phyloP scores from a whole-genome alignment of 805 yeast genomes.

The Saccharomycopsis fibuligera region DNA sequence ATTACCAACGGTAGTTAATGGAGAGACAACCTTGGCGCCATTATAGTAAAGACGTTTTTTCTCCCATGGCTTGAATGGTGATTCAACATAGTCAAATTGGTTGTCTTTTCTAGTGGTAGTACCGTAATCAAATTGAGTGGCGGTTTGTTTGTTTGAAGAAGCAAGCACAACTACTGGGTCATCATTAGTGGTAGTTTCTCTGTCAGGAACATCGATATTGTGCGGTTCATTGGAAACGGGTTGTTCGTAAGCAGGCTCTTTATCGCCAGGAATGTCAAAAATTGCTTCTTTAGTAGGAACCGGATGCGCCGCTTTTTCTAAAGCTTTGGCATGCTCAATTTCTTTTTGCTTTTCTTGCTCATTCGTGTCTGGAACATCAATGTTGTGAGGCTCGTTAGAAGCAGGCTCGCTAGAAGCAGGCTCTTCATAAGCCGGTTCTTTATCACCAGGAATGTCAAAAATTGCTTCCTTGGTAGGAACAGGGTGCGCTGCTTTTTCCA shows the following conservation, averaged over 20 bases:
- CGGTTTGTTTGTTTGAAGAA: background rate
- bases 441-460: too few relatives aligned
- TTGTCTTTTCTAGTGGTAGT: constrained; percentile 27
- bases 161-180: constrained; percentile 2
- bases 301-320: constrained; percentile 16
- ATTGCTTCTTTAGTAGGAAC: constrained; percentile 26
- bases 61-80: constrained; percentile 73
- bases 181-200: background rate
- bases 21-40: constrained; percentile 83
- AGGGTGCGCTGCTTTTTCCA: constrained; percentile 23
- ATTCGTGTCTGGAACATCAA: constrained; percentile 7
- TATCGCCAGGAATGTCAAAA: too few relatives aligned
- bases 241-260: constrained; percentile 15
- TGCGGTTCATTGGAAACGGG: constrained; percentile 6
- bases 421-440: constrained; percentile 16
- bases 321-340: constrained; percentile 20
- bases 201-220: too few relatives aligned
- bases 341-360: constrained; percentile 26
- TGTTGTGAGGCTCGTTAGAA: background rate
- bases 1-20: constrained; percentile 96
- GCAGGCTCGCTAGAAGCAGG: constrained; percentile 24
- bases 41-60: constrained; percentile 66
- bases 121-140: too few relatives aligned
- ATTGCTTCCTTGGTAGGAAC: constrained; percentile 26
- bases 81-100: constrained; percentile 57